Base-by-base conservation (phyloP, 148 eudicot genomes). In the Polygonum maritimum region DNA sequence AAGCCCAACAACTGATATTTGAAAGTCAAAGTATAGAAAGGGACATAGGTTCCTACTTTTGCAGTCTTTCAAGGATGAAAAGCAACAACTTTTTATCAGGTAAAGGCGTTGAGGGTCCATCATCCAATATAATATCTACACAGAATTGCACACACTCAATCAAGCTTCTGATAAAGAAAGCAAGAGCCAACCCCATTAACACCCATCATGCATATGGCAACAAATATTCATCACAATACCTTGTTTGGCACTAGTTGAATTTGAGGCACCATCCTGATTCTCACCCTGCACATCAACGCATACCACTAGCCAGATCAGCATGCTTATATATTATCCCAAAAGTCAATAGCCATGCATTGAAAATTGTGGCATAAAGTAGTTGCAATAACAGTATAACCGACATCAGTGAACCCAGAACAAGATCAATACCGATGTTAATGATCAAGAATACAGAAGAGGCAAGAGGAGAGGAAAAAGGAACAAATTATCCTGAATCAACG, bases 61-160 rank as follows among this genome's bases (percentile, higher is more conserved):
- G 89, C 76, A 86, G 86, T 80, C 86, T 86, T 22, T 86, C 89
- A 60, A 86, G 83, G 78, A 86, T 82, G 78, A 86, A 86, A 80
- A 84, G 82, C 82, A 86, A 80, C 71, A 86, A 84, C 81, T 82
- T 86, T 78, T 86, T 84, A 84, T 86, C 87, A 1, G 86, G 89
- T 75, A 86, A 84, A 74, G 82, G 83, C 15, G 86, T 86, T 57
- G 79, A 76, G 76, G 78, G 83, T 82, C 83, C 87, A 80, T 78
- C 82, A 48, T 81, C 89, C 51, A 67, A 18, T 45, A 75, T 76
- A 67, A 75, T 74, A 39, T 63, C 88, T 86, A 82, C 73, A 79
- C 76, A 74, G 38, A 86, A 72, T 55, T 75, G 74, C 73, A 69
- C 58, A 73, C 48, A 40, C 16, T 40, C 13, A 36, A 48, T 38